phyloP scores from a whole-genome alignment of 2,329 filamentous ascomycete genomes.

The Venturia aucupariae region DNA sequence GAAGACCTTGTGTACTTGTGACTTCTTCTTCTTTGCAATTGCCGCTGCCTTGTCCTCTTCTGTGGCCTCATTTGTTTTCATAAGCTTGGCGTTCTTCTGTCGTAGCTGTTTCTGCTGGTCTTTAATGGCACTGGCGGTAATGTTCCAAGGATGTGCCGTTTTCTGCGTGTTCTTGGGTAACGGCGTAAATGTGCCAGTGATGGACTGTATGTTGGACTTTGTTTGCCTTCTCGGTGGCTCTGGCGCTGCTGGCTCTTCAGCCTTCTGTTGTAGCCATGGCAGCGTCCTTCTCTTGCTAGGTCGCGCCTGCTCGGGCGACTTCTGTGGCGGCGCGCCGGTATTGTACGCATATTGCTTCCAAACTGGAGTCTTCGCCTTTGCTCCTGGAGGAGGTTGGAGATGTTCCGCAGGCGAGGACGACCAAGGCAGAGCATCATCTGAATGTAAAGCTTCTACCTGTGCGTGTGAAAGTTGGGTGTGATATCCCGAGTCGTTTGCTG shows the following conservation, averaged over 20 bases:
- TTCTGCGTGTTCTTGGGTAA: slow-evolving; percentile 32
- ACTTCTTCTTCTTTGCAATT: slow-evolving; percentile 31
- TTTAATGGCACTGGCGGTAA: slow-evolving; percentile 63
- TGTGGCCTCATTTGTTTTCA: slow-evolving; percentile 28
- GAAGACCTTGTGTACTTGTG: slow-evolving; percentile 44
- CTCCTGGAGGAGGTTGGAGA: slow-evolving; percentile 25
- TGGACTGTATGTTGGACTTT: background rate
- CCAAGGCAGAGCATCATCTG: slow-evolving; percentile 13
- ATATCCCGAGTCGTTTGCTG: background rate
- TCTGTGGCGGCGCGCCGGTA: background rate
- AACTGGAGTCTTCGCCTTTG: slow-evolving; percentile 14
- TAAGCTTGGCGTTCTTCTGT: slow-evolving; percentile 47
- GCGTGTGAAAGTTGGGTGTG: slow-evolving; percentile 1
- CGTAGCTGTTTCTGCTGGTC: slow-evolving; percentile 67
- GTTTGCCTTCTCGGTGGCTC: slow-evolving; percentile 15
- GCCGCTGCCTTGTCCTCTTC: slow-evolving; percentile 30
- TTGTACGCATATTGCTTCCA: slow-evolving; percentile 15
- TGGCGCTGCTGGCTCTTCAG: slow-evolving; percentile 21
- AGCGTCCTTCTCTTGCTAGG: slow-evolving; percentile 53
- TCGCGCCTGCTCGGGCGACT: background rate
- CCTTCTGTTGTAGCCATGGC: slow-evolving; percentile 45
- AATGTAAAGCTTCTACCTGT: slow-evolving; percentile 1
- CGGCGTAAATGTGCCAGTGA: slow-evolving; percentile 33
- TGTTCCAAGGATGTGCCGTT: slow-evolving; percentile 55
- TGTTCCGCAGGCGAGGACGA: slow-evolving; percentile 33